Evolutionary conservation across 768 basidiomycete species (phyloP).

Genomic region (Neoboletus subvelutipes): DNA sequence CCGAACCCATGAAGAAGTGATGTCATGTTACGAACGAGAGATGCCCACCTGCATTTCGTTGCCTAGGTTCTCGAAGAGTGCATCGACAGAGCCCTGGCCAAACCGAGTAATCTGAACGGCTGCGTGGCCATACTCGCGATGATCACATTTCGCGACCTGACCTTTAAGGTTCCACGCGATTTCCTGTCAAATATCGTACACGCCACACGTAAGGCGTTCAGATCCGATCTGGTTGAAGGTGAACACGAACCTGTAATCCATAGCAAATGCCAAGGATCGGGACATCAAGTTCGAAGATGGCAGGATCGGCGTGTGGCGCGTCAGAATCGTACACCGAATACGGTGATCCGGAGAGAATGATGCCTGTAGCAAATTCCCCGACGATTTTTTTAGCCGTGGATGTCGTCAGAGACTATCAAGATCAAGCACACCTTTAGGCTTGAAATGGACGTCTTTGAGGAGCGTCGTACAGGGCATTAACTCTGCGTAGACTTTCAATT

Average conservation of each 20-base stretch:
- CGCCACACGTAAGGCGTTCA: not conserved
- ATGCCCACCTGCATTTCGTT: conserved; percentile 77
- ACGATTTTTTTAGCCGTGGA: not conserved
- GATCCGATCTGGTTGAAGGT: not conserved
- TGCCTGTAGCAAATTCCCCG: conserved; percentile 46
- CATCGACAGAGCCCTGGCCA: conserved; percentile 58
- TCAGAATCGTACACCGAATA: conserved; percentile 96
- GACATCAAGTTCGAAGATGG: conserved; percentile 81
- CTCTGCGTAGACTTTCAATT: conserved; percentile 96
- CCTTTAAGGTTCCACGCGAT: conserved; percentile 88
- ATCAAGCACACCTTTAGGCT: conserved; percentile 77
- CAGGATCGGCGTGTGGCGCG: conserved; percentile 92
- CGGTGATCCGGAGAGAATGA: conserved; percentile 96
- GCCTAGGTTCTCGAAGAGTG: conserved; percentile 84
- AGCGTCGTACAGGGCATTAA: conserved; percentile 95
- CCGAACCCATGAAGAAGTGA: not conserved
- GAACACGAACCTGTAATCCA: conserved; percentile 75
- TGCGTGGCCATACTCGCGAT: conserved; percentile 95
- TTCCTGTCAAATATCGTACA: conserved; percentile 54
- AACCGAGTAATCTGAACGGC: conserved; percentile 70
- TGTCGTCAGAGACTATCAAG: not conserved
- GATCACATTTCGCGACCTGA: conserved; percentile 79
- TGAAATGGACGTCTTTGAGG: conserved; percentile 84
- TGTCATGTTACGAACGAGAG: not conserved
- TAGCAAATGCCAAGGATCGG: conserved; percentile 98